Evolutionary conservation across 805 yeast genomes (phyloP), one percentile per base, ranked within the genome.

Genomic region (Hanseniaspora taiwanica): DNA sequence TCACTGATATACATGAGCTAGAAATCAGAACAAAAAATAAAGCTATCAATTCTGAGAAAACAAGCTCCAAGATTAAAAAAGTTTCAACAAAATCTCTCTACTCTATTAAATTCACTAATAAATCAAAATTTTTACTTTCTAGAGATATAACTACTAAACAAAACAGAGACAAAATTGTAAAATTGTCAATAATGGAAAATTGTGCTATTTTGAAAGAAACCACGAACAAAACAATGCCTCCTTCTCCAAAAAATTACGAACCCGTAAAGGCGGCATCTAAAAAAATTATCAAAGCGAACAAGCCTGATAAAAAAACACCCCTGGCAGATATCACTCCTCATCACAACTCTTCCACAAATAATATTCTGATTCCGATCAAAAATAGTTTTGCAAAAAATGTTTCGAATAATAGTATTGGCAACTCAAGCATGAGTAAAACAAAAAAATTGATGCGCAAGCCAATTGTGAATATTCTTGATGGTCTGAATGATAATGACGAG

Each of bases 1-100:
- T 55, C 21, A 50, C 52, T 2, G 53, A 58, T 48, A 54, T 61
- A 17, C 61, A 62, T 23, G 61, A 56, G 39, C 44, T 51, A 12
- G 57, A 57, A 40, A 61, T 60, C n/a, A 44, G 36, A 3, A 38
- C 44, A 18, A 43, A 40, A 21, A 43, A 42, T 16, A 40, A 35
- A 37, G 45, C 34, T 27, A 39, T 40, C 16, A 35, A 38, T 34
- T 24, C 36, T 35, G 33, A 17, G 9, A 33, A 18, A 19, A 29
- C n/a, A 3, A 9, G 10, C 5, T n/a, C 33, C 3, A 16, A 29
- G 4, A 14, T 13, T 29, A 4, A 4, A n/a, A 29, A 25, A 25
- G 29, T 14, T 4, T 14, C 29, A 5, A 14, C 10, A 12, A 8
- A 25, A n/a, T n/a, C n/a, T n/a, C n/a, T n/a, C n/a, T n/a, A n/a